These are phyloP conservation scores for Panaeolus papilionaceus DNA, from an alignment of 768 basidiomycete species.

Conservation along the genomic window DNA sequence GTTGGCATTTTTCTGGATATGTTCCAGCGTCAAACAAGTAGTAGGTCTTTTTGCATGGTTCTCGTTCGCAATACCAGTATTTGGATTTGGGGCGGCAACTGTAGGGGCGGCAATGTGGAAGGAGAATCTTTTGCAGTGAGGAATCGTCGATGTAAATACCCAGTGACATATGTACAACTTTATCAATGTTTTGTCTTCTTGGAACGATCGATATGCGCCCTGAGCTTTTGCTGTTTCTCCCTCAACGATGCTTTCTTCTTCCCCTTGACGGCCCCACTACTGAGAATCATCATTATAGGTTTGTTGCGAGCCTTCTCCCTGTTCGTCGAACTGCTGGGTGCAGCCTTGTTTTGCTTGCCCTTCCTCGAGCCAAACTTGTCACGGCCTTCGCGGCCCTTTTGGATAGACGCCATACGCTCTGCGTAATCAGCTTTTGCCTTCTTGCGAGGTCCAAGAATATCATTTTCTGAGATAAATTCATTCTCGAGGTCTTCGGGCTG, in stretches of 20 bases:
- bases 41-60: slow-evolving; percentile 49
- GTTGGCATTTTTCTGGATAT: slow-evolving; percentile 58
- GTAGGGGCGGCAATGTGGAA: slow-evolving; percentile 55
- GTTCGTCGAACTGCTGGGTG: slow-evolving; percentile 88
- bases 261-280: slow-evolving; percentile 74
- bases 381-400: slow-evolving; percentile 92
- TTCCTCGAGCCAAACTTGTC: slow-evolving; percentile 92
- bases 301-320: slow-evolving; percentile 93
- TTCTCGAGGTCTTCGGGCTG: slow-evolving; percentile 53
- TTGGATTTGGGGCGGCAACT: slow-evolving; percentile 61
- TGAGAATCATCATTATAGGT: slow-evolving; percentile 93
- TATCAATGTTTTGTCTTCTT: slow-evolving; percentile 52
- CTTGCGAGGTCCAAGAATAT: slow-evolving; percentile 94
- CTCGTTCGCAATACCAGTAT: slow-evolving; percentile 40
- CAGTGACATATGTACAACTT: slow-evolving; percentile 11
- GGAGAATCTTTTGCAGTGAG: slow-evolving; percentile 36
- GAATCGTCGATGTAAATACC: slow-evolving; percentile 13
- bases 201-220: slow-evolving; percentile 75
- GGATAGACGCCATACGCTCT: slow-evolving; percentile 89
- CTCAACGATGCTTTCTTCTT: slow-evolving; percentile 85
- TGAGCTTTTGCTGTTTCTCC: slow-evolving; percentile 81
- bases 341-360: slow-evolving; percentile 89
- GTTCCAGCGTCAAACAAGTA: slow-evolving; percentile 36
- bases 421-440: slow-evolving; percentile 94
- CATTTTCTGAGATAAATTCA: slow-evolving; percentile 85